Base-by-base conservation (phyloP, 2,329 filamentous ascomycete species). In the Colletotrichum plurivorum region DNA sequence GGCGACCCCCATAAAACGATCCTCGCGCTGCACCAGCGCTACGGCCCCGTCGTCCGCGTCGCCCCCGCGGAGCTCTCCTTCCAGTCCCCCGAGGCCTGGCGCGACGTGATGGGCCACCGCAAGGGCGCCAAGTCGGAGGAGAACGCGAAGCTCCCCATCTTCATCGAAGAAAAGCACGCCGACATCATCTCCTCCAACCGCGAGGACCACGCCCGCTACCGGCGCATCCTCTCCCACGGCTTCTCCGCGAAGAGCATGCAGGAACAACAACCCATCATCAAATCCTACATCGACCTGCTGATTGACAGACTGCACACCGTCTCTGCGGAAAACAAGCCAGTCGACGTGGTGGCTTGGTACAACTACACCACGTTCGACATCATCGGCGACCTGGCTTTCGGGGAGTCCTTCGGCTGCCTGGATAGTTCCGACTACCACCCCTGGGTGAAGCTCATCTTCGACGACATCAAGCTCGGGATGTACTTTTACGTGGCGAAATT, bases 21-120 rank as follows among this genome's bases (percentile, higher is more conserved):
- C 49, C 73, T 74, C 31, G 70, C 66, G 5, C 74, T 72, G 5
- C 76, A 78, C 41, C 59, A 71, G 15, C 13, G 51, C 3, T 78
- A 78, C 57, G 76, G 75, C 15, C 71, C 73, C 22, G 75, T 84
- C 1, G 76, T 86, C 16, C 80, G 84, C 5, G 72, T 82, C 9
- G 76, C 74, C 0, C 83, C 84, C 0, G 77, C 79, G 36, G 73
- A 79, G 41, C 77, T 86, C 7, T 78, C 79, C 4, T 84, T 83
- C 66, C 78, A 76, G 22, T 75, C 76, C 5, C 53, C 75, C 2
- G 60, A 74, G 15, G 78, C 78, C 3, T 83, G 78, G 79, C 79
- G 79, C 63, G 80, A 82, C 7, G 84, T 84, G 22, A 83, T 83
- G 67, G 79, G 78, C 43, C 63, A 63, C 27, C 67, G 67, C 48